phyloP scores from a whole-genome alignment of 345 rosid species.

The Adansonia digitata region DNA sequence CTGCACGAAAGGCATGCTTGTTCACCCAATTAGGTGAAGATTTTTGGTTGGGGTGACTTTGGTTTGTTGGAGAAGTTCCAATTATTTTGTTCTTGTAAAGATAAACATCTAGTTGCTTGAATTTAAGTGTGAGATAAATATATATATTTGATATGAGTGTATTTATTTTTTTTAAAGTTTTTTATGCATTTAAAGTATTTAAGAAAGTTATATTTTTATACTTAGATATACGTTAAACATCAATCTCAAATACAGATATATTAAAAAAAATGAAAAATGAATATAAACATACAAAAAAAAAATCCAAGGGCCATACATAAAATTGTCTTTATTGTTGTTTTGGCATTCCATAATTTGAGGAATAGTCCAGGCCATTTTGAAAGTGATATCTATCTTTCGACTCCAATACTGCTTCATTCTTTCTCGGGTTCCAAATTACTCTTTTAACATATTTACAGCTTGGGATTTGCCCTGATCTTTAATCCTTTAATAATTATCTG shows the following conservation, averaged over 20 bases:
- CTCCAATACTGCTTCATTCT: not conserved
- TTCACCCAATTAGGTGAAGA: constrained; percentile 9
- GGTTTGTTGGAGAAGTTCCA: not conserved
- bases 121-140: no score
- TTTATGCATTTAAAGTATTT: no score
- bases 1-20: not conserved
- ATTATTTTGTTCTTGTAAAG: not conserved
- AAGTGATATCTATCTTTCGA: not conserved
- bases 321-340: not conserved
- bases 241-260: no score
- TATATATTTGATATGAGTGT: no score
- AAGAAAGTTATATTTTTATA: no score
- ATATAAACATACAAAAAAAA: no score
- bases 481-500: not conserved
- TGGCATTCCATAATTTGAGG: not conserved
- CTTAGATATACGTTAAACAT: no score
- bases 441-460: not conserved
- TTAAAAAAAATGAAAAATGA: no score
- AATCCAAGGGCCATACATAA: not conserved
- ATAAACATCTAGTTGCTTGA: no score
- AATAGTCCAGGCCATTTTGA: not conserved
- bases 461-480: not conserved
- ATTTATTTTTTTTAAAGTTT: no score
- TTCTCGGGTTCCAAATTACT: not conserved
- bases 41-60: not conserved